phyloP scores from a whole-genome alignment of 2,329 filamentous ascomycete genomes.

The Phialemoniopsis sp. region DNA sequence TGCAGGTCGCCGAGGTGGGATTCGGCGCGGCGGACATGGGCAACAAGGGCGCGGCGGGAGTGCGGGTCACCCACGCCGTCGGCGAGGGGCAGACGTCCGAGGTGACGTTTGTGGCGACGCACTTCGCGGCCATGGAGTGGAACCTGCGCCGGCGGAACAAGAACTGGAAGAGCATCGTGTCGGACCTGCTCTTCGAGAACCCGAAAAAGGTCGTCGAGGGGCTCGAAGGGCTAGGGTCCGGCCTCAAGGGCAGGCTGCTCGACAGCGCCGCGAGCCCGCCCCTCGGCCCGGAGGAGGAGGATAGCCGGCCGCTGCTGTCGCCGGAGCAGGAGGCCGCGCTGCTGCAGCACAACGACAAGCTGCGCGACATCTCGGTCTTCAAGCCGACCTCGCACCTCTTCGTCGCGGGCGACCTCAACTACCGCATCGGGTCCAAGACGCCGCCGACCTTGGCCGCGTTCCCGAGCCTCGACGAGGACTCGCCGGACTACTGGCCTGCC shows the following conservation, averaged over 20 bases:
- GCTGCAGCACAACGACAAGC: constrained; percentile 11
- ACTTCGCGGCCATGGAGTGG: constrained; percentile 85
- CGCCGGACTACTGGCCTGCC: constrained; percentile 56
- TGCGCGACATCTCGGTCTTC: constrained; percentile 66
- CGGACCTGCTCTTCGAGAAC: constrained; percentile 70
- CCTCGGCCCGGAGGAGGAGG: constrained; percentile 2
- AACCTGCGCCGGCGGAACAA: constrained; percentile 71
- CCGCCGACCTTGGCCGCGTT: constrained; percentile 60
- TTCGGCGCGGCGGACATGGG: constrained; percentile 86
- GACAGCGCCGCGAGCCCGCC: constrained; percentile 13
- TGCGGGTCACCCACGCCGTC: constrained; percentile 59
- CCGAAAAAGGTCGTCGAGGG: constrained; percentile 32
- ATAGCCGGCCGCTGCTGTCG: constrained; percentile 9
- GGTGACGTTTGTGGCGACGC: constrained; percentile 82
- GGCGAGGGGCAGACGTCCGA: constrained; percentile 43
- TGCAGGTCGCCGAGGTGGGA: constrained; percentile 79
- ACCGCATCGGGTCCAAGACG: constrained; percentile 69
- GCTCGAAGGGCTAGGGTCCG: neutral
- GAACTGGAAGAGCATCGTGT: constrained; percentile 84
- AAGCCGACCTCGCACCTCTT: constrained; percentile 74
- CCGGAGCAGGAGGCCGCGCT: neutral
- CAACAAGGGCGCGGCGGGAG: constrained; percentile 88
- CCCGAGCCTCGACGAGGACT: constrained; percentile 54
- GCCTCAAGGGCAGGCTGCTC: constrained; percentile 6
- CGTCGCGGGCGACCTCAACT: constrained; percentile 90